Evolutionary conservation across 106 monocot species (phyloP).

Genomic region (Phalaenopsis equestris): DNA sequence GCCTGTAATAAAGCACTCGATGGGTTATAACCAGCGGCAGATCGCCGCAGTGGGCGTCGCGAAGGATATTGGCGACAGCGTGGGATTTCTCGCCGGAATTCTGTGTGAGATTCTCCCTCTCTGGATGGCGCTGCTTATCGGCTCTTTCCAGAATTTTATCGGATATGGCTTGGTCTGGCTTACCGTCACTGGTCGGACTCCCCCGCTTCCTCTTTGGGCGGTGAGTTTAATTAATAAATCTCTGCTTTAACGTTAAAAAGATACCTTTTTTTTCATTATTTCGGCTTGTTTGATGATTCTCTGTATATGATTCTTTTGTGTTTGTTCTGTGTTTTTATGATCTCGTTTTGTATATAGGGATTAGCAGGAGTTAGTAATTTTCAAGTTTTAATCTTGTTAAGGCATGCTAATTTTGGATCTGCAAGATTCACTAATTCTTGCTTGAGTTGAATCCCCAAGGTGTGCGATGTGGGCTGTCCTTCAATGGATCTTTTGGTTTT

Average conservation of each 20-base stretch:
- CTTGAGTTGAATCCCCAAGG: no score
- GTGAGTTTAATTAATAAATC: conserved; percentile 29
- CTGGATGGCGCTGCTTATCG: conserved; percentile 66
- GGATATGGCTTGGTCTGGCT: conserved; percentile 91
- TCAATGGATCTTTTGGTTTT: no score
- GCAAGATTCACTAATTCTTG: no score
- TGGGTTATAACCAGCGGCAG: conserved; percentile 79
- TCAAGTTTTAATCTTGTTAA: no score
- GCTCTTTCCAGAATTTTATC: conserved; percentile 61
- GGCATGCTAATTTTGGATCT: no score
- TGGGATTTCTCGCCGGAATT: conserved; percentile 69
- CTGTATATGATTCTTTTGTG: not conserved
- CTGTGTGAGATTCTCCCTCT: conserved; percentile 59
- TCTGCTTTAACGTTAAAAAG: no score
- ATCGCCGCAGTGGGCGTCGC: conserved; percentile 68
- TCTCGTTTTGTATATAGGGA: not conserved
- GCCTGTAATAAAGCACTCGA: conserved; percentile 62
- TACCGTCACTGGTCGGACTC: conserved; percentile 34
- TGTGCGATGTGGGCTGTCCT: no score
- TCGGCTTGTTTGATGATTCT: not conserved
- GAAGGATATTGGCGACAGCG: conserved; percentile 81
- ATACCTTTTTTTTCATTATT: not conserved
- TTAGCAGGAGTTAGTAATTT: no score
- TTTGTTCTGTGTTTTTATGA: not conserved
- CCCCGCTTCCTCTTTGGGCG: conserved; percentile 67